Evolutionary conservation across 768 basidiomycete species (phyloP), one percentile per base, ranked within the genome.

Genomic region (Boletus reticuloceps): DNA sequence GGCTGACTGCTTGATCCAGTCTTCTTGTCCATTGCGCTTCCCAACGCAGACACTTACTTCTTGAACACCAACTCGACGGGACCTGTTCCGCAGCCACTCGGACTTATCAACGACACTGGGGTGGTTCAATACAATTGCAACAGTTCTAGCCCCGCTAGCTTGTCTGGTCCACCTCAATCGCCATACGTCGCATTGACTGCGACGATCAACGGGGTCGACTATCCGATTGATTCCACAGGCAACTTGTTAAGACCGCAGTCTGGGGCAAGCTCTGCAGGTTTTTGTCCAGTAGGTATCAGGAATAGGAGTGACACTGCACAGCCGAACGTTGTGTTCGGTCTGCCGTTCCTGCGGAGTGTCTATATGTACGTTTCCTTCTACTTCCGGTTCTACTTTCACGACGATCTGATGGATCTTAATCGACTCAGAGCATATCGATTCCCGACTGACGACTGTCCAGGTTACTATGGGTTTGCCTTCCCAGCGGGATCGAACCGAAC

Each of bases 161-260:
- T 47, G 11, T 29, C 57, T 7, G 25, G 3, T 27, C 34, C 51
- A 2, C 61, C 64, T 14, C 37, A 56, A 19, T 55, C 51, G 0
- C 68, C 61, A 1, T 69, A 64, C 39, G 60, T 65, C 5, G 58
- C 67, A 34, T 45, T 70, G n/a, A 63, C 64, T 9, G 48, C 52
- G 22, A 69, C 66, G 1, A 72, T 70, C 56, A 70, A 72, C 19
- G 70, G 69, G 6, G 58, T 72, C 22, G 70, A 70, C 43, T 70
- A 70, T 53, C 66, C 41, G 36, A 62, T 70, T 9, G 70, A 72
- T 45, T 66, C 69, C 1, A 25, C 48, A 1, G 46, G 51, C 36
- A 70, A 62, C 22, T 52, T 67, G 14, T 43, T 69, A 17, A 50
- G 69, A 10, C 69, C 68, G 0, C 10, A 11, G 17, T 27, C 48